Evolutionary conservation across 805 yeast genomes (phyloP), one percentile per base, ranked within the genome.

Genomic region (Candida chilensis): DNA sequence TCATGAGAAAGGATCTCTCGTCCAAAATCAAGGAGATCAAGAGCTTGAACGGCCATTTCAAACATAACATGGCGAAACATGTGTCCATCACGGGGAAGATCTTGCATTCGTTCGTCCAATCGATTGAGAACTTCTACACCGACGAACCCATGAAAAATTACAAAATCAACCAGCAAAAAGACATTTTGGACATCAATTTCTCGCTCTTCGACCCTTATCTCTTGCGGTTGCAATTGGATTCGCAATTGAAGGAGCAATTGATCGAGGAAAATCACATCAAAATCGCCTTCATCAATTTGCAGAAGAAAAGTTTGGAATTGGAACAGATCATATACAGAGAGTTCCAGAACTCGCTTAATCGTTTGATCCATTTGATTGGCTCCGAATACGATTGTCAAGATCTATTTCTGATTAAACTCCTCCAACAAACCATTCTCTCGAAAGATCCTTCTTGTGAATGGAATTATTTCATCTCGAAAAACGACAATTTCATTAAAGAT

Each of bases 131-230:
- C n/a, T 26, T 26, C 21, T 33, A 35, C 10, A 26, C 12, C 22
- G 28, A 26, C 28, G 47, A 42, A 18, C 39, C 45, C 10, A 33
- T 38, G 16, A 47, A 44, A 21, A 27, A 32, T 18, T 28, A 33
- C 25, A 31, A 36, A 39, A 32, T 35, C 29, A 47, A 35, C 10
- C 47, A n/a, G n/a, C n/a, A n/a, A 11, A 30, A 27, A 19, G 25
- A 39, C 5, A 37, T 37, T 12, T 27, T 39, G 64, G 67, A 43
- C 56, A 56, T 17, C 60, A 52, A 34, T 60, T 61, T 34, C n/a
- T n/a, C n/a, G n/a, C n/a, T n/a, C n/a, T n/a, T n/a, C n/a, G 88
- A 79, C 48, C 87, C 88, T 5, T 79, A 74, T 40, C 44, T 78
- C 28, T 56, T 76, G 28, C 75, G 77, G 45, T 50, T 76, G 26